These are phyloP conservation scores for Amauroascus niger DNA, from an alignment of 2,329 filamentous ascomycete species.

Conservation along the genomic window DNA sequence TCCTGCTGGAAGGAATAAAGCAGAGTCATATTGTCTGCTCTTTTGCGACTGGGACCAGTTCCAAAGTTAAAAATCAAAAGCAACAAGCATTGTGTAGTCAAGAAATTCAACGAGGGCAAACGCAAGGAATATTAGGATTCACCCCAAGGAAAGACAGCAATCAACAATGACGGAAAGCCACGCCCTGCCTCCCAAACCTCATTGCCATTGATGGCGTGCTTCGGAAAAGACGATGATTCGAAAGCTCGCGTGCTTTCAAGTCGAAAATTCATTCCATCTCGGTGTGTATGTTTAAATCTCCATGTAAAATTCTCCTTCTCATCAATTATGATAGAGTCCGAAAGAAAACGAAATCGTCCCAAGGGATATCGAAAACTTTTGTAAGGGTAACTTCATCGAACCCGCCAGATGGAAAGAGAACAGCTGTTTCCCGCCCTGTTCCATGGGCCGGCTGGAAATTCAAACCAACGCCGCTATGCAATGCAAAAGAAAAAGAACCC, in stretches of 20 bases:
- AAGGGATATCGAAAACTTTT: constrained; percentile 7
- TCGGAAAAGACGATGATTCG: background rate
- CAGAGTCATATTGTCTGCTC: background rate
- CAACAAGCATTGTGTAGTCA: background rate
- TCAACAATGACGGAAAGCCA: background rate
- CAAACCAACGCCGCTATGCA: constrained; percentile 12
- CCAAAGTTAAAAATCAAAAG: background rate
- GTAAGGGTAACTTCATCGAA: constrained; percentile 4
- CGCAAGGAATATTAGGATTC: background rate
- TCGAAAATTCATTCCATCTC: background rate
- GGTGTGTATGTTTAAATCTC: constrained; percentile 6
- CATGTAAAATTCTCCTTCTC: constrained; percentile 2
- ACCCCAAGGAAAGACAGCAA: background rate
- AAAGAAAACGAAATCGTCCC: constrained; percentile 7
- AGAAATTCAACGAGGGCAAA: background rate
- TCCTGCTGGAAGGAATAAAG: background rate
- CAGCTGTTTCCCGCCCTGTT: background rate
- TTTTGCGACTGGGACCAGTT: background rate
- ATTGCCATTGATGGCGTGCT: constrained; percentile 1
- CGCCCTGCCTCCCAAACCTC: background rate
- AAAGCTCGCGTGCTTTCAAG: background rate
- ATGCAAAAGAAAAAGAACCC: constrained; percentile 10
- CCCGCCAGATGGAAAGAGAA: constrained; percentile 5
- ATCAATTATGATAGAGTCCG: constrained; percentile 1
- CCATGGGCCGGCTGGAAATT: constrained; percentile 9